Evolutionary conservation across 257 asterid genomes (phyloP), one percentile per base, ranked within the genome.

Genomic region (Scutellaria galericulata): DNA sequence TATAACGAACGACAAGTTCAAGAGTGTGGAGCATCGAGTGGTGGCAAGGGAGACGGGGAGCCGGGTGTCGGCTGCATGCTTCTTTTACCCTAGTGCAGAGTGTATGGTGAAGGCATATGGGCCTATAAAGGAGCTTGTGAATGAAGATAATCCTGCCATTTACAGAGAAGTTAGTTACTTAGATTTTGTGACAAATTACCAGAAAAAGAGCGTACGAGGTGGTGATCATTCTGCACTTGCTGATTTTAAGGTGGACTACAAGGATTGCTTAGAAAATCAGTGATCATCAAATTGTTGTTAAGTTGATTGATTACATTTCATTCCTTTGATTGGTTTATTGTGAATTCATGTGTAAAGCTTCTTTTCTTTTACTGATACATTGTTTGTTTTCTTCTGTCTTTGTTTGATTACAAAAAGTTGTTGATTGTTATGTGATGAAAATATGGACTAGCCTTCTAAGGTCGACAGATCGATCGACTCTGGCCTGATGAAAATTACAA

Each of bases 11-110:
- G 96, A 90, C 87, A 84, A 83, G 75, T 90, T 90, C 82, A 83
- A 78, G 86, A 90, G 97, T 1, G 93, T 82, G 76, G 91, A 85
- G 82, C 97, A 88, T 24, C 76, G 94, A 79, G 97, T 88, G 15
- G 2, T 85, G 80, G 81, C 86, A 0, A 85, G 81, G 78, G 14
- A 77, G 0, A 51, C 20, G 7, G 96, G 88, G 13, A 77, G 82
- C 44, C 87, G 97, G 1, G 81, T 90, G 0, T 90, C 97, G 7
- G 69, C 83, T 0, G 93, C 92, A 5, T 87, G 92, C 72, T 88
- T 90, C 83, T 88, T 88, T 76, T 88, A 61, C 71, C 92, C 91
- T 0, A 75, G 89, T 45, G 22, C 80, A 7, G 71, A 59, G 7
- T 66, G 79, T 70, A 75, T 87, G 83, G 31, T 54, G 0, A 81